Conservation (phyloP, 179 eudicot species). For the Silene noctiflora region DNA sequence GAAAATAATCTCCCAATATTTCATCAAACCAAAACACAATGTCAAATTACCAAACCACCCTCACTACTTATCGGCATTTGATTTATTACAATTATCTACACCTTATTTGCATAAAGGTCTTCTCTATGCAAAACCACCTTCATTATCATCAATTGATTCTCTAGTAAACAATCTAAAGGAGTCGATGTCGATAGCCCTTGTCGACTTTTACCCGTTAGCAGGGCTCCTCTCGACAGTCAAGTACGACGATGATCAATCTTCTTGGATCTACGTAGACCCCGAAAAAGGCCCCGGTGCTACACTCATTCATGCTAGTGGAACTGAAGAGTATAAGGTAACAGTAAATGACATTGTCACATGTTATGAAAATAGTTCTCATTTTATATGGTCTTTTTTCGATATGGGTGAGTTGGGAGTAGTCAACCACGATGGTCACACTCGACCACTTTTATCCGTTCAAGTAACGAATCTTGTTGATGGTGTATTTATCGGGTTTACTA, state of each 20-base stretch:
- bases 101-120: conserved; percentile 10
- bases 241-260: neutral
- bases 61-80: conserved; percentile 9
- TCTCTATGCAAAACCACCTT: conserved; percentile 10
- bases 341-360: conserved; percentile 1
- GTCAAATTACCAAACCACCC: neutral
- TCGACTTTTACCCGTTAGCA: conserved; percentile 14
- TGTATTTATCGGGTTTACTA: conserved; percentile 17
- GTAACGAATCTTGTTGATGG: conserved; percentile 18
- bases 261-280: conserved; percentile 3
- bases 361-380: neutral
- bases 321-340: neutral
- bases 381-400: conserved; percentile 1
- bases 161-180: neutral
- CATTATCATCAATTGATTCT: neutral
- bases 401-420: neutral
- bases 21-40: conserved; percentile 7
- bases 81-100: conserved; percentile 2
- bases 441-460: conserved; percentile 7
- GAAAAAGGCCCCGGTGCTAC: neutral
- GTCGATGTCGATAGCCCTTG: neutral
- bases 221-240: conserved; percentile 9
- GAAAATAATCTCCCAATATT: conserved; percentile 3
- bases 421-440: conserved; percentile 13
- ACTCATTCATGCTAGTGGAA: conserved; percentile 5